Conservation (phyloP, 2,329 filamentous ascomycete species). For the Pseudogymnoascus sp. region DNA sequence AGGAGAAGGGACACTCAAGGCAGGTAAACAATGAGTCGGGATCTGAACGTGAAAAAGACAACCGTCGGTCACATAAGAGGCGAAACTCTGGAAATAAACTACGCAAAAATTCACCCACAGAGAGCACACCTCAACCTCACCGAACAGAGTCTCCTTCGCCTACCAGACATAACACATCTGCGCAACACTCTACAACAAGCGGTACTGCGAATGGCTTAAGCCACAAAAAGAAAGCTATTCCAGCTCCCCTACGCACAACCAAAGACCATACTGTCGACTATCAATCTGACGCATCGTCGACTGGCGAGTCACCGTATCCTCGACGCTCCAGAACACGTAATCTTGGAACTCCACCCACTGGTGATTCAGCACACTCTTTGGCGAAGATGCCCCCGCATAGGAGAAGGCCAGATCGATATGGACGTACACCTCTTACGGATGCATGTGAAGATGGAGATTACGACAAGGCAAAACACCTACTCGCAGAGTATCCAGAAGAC, state of each 20-base stretch:
- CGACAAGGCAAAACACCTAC: constrained; percentile 65
- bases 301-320: constrained; percentile 51
- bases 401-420: constrained; percentile 85
- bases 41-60: constrained; percentile 24
- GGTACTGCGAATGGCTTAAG: constrained; percentile 47
- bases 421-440: constrained; percentile 81
- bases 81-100: constrained; percentile 24
- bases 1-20: constrained; percentile 26
- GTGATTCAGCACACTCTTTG: constrained; percentile 56
- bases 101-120: constrained; percentile 18
- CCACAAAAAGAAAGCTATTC: constrained; percentile 54
- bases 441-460: constrained; percentile 82
- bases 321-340: constrained; percentile 51
- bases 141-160: constrained; percentile 46
- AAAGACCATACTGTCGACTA: constrained; percentile 51
- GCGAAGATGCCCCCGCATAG: constrained; percentile 66
- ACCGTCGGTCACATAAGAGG: constrained; percentile 18
- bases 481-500: constrained; percentile 76
- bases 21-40: constrained; percentile 36
- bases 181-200: constrained; percentile 13
- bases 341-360: constrained; percentile 47
- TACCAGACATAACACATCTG: background rate
- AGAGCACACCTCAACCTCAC: constrained; percentile 18
- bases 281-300: constrained; percentile 59
- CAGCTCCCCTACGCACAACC: constrained; percentile 44